A percentile compares a stretch with the other conserved stretches of the same genome.
phyloP scores from a whole-genome alignment of 352 stramenopile genomes.

The Globisporangium irregulare region DNA sequence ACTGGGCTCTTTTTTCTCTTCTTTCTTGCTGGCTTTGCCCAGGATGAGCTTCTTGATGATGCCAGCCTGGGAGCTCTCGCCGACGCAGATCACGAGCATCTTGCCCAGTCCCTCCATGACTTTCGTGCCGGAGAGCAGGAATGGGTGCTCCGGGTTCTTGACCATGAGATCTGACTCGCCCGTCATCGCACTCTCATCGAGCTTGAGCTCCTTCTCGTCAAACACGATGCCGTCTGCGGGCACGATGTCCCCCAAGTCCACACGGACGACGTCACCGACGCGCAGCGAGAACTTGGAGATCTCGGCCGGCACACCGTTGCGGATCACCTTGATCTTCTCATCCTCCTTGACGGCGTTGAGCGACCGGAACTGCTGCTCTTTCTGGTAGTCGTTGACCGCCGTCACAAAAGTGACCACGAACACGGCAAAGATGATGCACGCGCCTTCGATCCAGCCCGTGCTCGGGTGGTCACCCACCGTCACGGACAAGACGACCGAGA shows the following conservation, averaged over 20 bases:
- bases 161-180: conserved; percentile 88
- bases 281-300: conserved; percentile 77
- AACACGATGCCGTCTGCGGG: conserved; percentile 89
- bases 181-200: conserved; percentile 91
- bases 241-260: conserved; percentile 86
- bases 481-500: conserved; percentile 50
- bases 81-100: conserved; percentile 93
- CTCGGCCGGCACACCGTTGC: conserved; percentile 57
- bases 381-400: conserved; percentile 91
- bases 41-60: conserved; percentile 90
- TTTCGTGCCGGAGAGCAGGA: conserved; percentile 93
- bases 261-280: conserved; percentile 87
- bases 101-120: conserved; percentile 90
- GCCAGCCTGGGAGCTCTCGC: conserved; percentile 90
- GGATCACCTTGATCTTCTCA: conserved; percentile 84
- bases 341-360: conserved; percentile 85
- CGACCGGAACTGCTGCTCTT: conserved; percentile 88
- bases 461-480: conserved; percentile 57
- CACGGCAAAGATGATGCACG: conserved; percentile 90
- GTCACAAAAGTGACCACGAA: conserved; percentile 90
- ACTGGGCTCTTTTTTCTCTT: conserved; percentile 43
- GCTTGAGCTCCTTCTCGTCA: conserved; percentile 85
- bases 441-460: conserved; percentile 88
- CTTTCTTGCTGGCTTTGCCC: conserved; percentile 55
- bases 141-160: conserved; percentile 87